These are phyloP conservation scores for Fistulifera pelliculosa DNA, from an alignment of 108 stramenopile genomes.

Conservation along the genomic window DNA sequence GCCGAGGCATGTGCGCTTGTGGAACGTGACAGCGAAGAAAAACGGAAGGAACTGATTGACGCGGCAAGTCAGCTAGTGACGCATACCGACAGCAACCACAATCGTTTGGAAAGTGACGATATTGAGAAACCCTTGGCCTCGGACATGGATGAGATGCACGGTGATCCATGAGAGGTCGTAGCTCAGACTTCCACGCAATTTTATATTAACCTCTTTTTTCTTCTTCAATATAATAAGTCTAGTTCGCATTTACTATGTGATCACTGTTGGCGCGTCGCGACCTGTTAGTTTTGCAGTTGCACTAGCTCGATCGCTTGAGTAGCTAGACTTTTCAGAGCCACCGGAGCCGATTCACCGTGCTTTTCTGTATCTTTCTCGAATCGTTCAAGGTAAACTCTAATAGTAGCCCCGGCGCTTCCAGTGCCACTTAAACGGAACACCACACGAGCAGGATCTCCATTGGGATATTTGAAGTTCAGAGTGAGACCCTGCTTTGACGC, in stretches of 20 bases:
- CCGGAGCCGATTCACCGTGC: slow-evolving; percentile 61
- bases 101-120: too few species aligned
- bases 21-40: slow-evolving; percentile 2
- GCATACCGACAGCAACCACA: too few species aligned
- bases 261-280: slow-evolving; percentile 71
- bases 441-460: slow-evolving; percentile 79
- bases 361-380: slow-evolving; percentile 70
- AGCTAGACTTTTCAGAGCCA: slow-evolving; percentile 60
- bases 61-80: neutral
- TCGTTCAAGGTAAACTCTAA: slow-evolving; percentile 97
- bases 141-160: too few species aligned
- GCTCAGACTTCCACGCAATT: too few species aligned
- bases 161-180: too few species aligned
- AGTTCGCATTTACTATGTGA: too few species aligned
- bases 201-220: too few species aligned
- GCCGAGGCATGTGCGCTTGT: slow-evolving; percentile 25
- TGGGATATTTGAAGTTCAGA: slow-evolving; percentile 72
- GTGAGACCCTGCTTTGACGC: slow-evolving; percentile 90
- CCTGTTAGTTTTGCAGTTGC: slow-evolving; percentile 66
- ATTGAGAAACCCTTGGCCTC: too few species aligned
- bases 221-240: too few species aligned
- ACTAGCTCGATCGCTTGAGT: slow-evolving; percentile 63
- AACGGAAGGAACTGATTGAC: slow-evolving; percentile 3
- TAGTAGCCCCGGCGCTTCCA: slow-evolving; percentile 93
- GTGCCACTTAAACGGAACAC: slow-evolving; percentile 97